phyloP scores from a whole-genome alignment of 108 stramenopile genomes.

The Heterococcus sp. region DNA sequence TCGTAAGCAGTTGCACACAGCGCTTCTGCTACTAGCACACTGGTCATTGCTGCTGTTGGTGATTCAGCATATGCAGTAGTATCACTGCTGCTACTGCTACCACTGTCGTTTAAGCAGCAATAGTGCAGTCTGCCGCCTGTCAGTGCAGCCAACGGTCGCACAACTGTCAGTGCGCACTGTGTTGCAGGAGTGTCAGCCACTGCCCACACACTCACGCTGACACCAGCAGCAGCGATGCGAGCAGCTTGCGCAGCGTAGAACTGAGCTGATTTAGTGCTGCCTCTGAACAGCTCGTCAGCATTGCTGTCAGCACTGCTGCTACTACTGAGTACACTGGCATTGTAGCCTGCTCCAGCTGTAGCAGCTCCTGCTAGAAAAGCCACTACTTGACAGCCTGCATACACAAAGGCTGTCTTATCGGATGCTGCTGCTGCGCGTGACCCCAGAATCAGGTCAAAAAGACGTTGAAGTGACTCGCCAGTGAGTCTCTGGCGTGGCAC shows the following conservation, averaged over 20 bases:
- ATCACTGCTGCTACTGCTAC: not conserved
- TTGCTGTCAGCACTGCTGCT: not conserved
- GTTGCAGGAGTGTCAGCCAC: not conserved
- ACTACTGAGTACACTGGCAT: not conserved
- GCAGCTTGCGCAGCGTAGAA: not conserved
- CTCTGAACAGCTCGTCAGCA: too few relatives aligned
- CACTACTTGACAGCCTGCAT: not conserved
- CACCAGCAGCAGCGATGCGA: not conserved
- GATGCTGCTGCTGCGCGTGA: not conserved
- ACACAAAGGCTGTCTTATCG: not conserved
- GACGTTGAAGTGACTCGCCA: not conserved
- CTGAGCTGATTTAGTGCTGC: too few relatives aligned
- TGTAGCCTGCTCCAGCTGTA: not conserved
- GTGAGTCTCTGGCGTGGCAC: not conserved
- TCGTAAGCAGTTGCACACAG: not conserved
- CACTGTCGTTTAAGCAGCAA: not conserved
- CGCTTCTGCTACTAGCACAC: not conserved
- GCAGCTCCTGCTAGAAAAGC: not conserved
- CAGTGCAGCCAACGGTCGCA: not conserved
- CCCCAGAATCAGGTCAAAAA: not conserved
- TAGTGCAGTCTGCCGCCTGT: not conserved
- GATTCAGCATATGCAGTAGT: not conserved
- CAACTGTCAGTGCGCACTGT: not conserved
- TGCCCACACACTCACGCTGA: not conserved
- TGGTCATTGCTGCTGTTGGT: too few relatives aligned